phyloP scores from a whole-genome alignment of 768 basidiomycete genomes.

The Gloeopeniophorella convolvens region DNA sequence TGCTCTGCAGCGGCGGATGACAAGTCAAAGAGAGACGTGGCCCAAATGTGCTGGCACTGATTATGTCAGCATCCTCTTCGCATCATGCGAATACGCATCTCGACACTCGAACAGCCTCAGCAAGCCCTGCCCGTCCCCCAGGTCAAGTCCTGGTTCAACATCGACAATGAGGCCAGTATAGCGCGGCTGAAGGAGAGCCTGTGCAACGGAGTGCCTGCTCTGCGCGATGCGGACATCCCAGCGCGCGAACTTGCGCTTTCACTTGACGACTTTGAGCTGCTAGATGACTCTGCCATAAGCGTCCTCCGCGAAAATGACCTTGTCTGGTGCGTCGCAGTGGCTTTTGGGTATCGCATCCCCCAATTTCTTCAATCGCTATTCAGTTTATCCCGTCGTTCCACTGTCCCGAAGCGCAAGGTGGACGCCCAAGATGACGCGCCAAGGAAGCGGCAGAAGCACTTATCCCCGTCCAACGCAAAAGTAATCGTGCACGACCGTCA shows the following conservation, averaged over 20 bases:
- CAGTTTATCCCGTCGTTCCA: conserved; percentile 11
- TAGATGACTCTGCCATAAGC: conserved; percentile 8
- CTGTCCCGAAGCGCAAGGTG: conserved; percentile 8
- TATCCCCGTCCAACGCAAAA: not conserved
- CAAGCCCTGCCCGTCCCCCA: conserved; percentile 11
- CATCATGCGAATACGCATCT: conserved; percentile 19
- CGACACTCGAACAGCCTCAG: not conserved
- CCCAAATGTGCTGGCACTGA: conserved; percentile 4
- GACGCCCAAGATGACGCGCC: not conserved
- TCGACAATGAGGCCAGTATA: not conserved
- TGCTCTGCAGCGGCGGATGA: not conserved
- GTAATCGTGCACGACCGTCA: no score
- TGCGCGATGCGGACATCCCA: conserved; percentile 11
- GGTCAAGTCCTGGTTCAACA: conserved; percentile 19
- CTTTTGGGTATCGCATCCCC: no score
- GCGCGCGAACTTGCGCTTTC: conserved; percentile 8
- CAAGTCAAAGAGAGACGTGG: not conserved
- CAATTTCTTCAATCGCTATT: no score
- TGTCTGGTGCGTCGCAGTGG: conserved; percentile 9
- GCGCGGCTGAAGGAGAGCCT: conserved; percentile 8
- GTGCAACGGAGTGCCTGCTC: conserved; percentile 9
- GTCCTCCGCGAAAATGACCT: conserved; percentile 19
- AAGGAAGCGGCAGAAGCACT: conserved; percentile 4
- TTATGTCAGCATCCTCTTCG: conserved; percentile 12
- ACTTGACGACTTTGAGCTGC: conserved; percentile 21